Evolutionary conservation across 305 asterid species (phyloP).

Genomic region (Plantago coronopus): DNA sequence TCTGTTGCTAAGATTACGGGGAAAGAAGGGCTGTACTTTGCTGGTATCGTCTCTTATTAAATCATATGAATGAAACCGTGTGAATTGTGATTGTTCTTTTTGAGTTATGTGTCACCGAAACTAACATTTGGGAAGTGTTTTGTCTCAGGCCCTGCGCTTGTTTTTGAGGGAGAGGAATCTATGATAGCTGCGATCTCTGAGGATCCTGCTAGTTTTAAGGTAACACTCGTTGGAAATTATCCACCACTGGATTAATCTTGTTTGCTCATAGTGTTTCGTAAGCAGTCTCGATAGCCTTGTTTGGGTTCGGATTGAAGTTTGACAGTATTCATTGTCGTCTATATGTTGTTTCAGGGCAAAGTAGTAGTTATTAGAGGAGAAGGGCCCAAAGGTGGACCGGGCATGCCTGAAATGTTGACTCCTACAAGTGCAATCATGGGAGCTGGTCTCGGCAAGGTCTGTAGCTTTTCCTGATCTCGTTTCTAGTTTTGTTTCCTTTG

Average conservation of each 20-base stretch:
- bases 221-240: slow-evolving; percentile 14
- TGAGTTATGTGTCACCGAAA: not conserved
- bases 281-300: too few relatives aligned
- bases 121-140: slow-evolving; percentile 5
- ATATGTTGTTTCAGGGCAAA: slow-evolving; percentile 63
- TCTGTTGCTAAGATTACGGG: slow-evolving; percentile 98
- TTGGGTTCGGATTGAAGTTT: not conserved
- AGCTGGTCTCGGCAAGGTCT: slow-evolving; percentile 97
- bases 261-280: too few relatives aligned
- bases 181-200: slow-evolving; percentile 86
- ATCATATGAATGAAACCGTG: not conserved
- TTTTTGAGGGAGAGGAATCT: slow-evolving; percentile 93
- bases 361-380: slow-evolving; percentile 95
- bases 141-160: slow-evolving; percentile 78
- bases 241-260: too few relatives aligned
- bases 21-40: slow-evolving; percentile 89
- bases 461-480: slow-evolving; percentile 7
- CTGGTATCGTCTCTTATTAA: slow-evolving; percentile 42
- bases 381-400: slow-evolving; percentile 99
- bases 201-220: slow-evolving; percentile 74
- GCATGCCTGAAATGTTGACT: slow-evolving; percentile 99
- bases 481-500: not conserved
- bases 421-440: slow-evolving; percentile 99
- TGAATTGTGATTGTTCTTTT: not conserved
- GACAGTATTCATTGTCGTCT: not conserved